A percentile compares a stretch with the other conserved stretches of the same genome.
phyloP scores from a whole-genome alignment of 2,329 filamentous ascomycete genomes.

The Pseudocercospora vitis region DNA sequence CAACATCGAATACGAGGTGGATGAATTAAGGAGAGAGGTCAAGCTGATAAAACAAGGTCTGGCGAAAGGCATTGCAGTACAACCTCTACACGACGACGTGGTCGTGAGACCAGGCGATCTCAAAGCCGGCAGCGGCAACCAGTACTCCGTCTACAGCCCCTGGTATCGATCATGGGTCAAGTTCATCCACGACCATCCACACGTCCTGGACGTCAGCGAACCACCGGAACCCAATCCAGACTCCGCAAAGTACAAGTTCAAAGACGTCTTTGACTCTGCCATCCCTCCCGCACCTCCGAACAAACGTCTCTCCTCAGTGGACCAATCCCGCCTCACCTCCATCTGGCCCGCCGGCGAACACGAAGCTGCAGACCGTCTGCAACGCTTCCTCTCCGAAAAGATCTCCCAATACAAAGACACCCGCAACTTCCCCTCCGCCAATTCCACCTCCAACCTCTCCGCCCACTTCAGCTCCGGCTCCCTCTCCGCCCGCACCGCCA shows the following conservation, averaged over 20 bases:
- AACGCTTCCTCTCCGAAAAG: slow-evolving; percentile 66
- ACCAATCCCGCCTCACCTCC: slow-evolving; percentile 56
- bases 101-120: slow-evolving; percentile 74
- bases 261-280: slow-evolving; percentile 57
- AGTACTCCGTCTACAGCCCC: slow-evolving; percentile 81
- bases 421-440: slow-evolving; percentile 65
- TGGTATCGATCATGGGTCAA: slow-evolving; percentile 78
- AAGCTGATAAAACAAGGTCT: slow-evolving; percentile 62
- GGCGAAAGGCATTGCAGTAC: slow-evolving; percentile 65
- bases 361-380: slow-evolving; percentile 64
- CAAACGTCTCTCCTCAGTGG: slow-evolving; percentile 61
- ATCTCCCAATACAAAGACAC: slow-evolving; percentile 61
- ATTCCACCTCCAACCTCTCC: slow-evolving; percentile 67
- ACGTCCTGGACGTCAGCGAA: slow-evolving; percentile 64
- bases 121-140: slow-evolving; percentile 66
- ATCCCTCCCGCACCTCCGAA: slow-evolving; percentile 64
- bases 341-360: slow-evolving; percentile 76
- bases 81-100: slow-evolving; percentile 77
- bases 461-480: slow-evolving; percentile 71
- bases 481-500: slow-evolving; percentile 65
- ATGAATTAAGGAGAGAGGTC: slow-evolving; percentile 78
- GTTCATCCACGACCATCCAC: slow-evolving; percentile 67
- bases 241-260: slow-evolving; percentile 50
- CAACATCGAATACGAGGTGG: slow-evolving; percentile 89
- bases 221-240: slow-evolving; percentile 58